phyloP scores from a whole-genome alignment of 495 filamentous ascomycete genomes.

The Aspergillus ellipticus region DNA sequence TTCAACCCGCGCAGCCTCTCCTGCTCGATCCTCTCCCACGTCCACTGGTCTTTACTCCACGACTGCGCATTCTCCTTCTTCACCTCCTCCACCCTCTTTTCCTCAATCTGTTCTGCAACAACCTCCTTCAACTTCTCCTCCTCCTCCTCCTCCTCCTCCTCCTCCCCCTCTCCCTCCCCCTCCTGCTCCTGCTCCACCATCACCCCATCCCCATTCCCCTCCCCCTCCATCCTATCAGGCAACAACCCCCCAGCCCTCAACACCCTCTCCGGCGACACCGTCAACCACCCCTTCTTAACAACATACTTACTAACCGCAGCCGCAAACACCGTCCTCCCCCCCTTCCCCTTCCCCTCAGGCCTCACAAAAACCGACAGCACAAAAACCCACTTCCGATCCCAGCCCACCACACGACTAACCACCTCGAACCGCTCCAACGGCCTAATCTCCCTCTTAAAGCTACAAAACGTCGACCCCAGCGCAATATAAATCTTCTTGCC shows the following conservation, averaged over 20 bases:
- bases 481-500: constrained; percentile 49
- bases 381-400: constrained; percentile 86
- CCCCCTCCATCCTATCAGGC: constrained; percentile 26
- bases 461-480: constrained; percentile 63
- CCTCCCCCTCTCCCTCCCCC: constrained; percentile 30
- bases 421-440: constrained; percentile 65
- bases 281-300: constrained; percentile 81
- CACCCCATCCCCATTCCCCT: background rate
- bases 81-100: constrained; percentile 27
- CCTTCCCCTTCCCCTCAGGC: constrained; percentile 35
- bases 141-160: constrained; percentile 36
- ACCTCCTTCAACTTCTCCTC: constrained; percentile 25
- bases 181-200: background rate
- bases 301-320: constrained; percentile 83
- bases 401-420: constrained; percentile 61
- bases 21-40: constrained; percentile 54
- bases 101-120: constrained; percentile 26
- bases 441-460: constrained; percentile 65
- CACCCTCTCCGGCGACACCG: constrained; percentile 76
- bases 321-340: constrained; percentile 62
- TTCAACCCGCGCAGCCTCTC: constrained; percentile 53
- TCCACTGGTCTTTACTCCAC: constrained; percentile 45
- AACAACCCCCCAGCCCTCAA: constrained; percentile 66
- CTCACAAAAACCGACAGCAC: constrained; percentile 68
- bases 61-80: constrained; percentile 31